Base-by-base conservation (phyloP, 1,284 basidiomycete genomes). In the Apiotrichum domesticum region DNA sequence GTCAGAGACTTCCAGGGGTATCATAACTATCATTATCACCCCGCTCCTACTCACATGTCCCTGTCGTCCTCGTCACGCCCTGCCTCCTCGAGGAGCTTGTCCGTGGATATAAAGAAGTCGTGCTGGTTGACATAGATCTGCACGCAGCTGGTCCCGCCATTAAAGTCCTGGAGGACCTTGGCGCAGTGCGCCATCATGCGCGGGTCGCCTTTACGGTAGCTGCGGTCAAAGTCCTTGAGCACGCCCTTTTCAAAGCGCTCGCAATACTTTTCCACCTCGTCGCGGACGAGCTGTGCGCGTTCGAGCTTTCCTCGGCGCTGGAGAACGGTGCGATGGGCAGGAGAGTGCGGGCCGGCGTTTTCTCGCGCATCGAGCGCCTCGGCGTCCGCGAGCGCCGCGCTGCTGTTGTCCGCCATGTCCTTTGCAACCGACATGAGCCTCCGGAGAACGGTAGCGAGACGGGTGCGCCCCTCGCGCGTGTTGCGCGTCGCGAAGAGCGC, bases 101-200 rank as follows among this genome's bases (percentile, higher is more conserved):
- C 95, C 59, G 80, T 79, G n/a, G 79, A 79, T 72, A 97, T 96
- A 80, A 98, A 98, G 79, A 98, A 98, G 74, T 98, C 96, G 71
- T 98, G 96, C 75, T 98, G 96, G 69, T 98, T 99, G 61, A 99
- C 96, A 71, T 98, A 99, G 35, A 98, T 91, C 76, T 98, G 94
- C 5, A 98, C 90, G 71, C 95, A 98, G 4, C 91, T 94, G 41
- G 87, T 82, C 9, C 96, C 96, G 3, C 96, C 96, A 67, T 99
- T 99, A 80, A 99, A 99, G 71, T 97, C 95, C 46, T 97, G 84
- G 4, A 99, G 79, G 2, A 93, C 96, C 78, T 94, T 90, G 1
- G 96, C 95, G 70, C 95, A 98, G 72, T 98, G 96, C 90, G 92
- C 90, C 96, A 99, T 99, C 87, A 96, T 91, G 76, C 94, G 94